Evolutionary conservation across 345 rosid genomes (phyloP), one percentile per base, ranked within the genome.

Genomic region (Physaria fendleri): DNA sequence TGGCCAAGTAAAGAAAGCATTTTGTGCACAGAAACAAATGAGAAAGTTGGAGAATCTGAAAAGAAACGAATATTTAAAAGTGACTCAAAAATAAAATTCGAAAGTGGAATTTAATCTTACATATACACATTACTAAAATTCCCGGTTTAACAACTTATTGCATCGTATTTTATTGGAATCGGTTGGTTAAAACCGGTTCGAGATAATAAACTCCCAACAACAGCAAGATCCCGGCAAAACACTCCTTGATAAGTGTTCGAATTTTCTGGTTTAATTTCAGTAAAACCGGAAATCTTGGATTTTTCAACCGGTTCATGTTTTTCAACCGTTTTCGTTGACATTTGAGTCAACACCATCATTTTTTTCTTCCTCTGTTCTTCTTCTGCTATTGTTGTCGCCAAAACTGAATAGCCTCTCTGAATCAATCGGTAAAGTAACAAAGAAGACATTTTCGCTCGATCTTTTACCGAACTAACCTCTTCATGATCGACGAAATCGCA

Each of bases 141-240:
- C 3, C 53, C 58, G 64, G 64, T 47, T 47, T 54, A 0, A 62
- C 96, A 93, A 64, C 84, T 93, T 35, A 93, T 71, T 9, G 96
- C 99, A 62, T 89, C 87, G 34, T 79, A 93, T 56, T 89, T 93
- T 56, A 93, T 66, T 35, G 88, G 78, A 59, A 89, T 65, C 38
- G 94, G 81, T 48, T 79, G 91, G 64, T 81, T 89, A 62, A 87
- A 83, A 65, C 92, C 97, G 53, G 74, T 86, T 48, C 82, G 83
- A 8, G 99, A 68, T 34, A 88, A 58, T 55, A 93, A 68, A 81
- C 47, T 85, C 56, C 95, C 95, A 16, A 93, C 99, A 0, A 57
- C 87, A 0, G 96, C 86, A 9, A 89, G 83, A 69, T 93, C 99
- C 13, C 99, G 68, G 75, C 99, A 93, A 71, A 93, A 93, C 23